Evolutionary conservation across 2,329 filamentous ascomycete species (phyloP).

Genomic region (Fusarium torulosum): DNA sequence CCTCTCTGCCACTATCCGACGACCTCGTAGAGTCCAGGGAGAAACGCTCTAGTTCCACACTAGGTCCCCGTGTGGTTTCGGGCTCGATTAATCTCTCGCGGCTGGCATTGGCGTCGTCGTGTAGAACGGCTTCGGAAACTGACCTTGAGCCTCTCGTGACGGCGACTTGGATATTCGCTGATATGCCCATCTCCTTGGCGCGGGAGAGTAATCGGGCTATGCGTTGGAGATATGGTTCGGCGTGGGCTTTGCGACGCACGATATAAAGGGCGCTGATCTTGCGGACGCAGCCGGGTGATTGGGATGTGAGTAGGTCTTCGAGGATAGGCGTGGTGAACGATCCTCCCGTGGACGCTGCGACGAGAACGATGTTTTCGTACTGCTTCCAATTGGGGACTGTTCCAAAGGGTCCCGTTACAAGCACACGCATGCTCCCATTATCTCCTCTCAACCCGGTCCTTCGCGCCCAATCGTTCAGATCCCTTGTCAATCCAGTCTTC

Average conservation of each 20-base stretch:
- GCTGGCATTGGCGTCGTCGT: slow-evolving; percentile 35
- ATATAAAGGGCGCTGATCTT: slow-evolving; percentile 43
- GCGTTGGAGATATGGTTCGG: slow-evolving; percentile 36
- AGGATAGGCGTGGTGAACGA: slow-evolving; percentile 45
- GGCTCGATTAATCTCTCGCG: slow-evolving; percentile 41
- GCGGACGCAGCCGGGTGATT: slow-evolving; percentile 39
- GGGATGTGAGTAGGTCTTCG: slow-evolving; percentile 37
- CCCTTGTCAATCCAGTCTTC: slow-evolving; percentile 40
- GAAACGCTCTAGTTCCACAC: slow-evolving; percentile 43
- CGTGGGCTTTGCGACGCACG: slow-evolving; percentile 37
- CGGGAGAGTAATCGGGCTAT: slow-evolving; percentile 29
- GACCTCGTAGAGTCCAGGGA: slow-evolving; percentile 41
- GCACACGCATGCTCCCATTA: slow-evolving; percentile 29
- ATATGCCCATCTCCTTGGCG: slow-evolving; percentile 44
- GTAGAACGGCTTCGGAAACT: slow-evolving; percentile 4
- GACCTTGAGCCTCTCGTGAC: slow-evolving; percentile 27
- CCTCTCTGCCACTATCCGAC: slow-evolving; percentile 31
- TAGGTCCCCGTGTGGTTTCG: slow-evolving; percentile 21
- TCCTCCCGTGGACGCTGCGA: slow-evolving; percentile 43
- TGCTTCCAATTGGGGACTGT: slow-evolving; percentile 43
- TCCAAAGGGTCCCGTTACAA: slow-evolving; percentile 45
- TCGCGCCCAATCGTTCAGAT: slow-evolving; percentile 44
- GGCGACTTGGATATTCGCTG: slow-evolving; percentile 41
- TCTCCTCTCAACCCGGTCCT: slow-evolving; percentile 25
- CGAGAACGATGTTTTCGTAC: slow-evolving; percentile 41